These are phyloP conservation scores for Millerago galiae DNA, from an alignment of 805 yeast species.

Conservation along the genomic window DNA sequence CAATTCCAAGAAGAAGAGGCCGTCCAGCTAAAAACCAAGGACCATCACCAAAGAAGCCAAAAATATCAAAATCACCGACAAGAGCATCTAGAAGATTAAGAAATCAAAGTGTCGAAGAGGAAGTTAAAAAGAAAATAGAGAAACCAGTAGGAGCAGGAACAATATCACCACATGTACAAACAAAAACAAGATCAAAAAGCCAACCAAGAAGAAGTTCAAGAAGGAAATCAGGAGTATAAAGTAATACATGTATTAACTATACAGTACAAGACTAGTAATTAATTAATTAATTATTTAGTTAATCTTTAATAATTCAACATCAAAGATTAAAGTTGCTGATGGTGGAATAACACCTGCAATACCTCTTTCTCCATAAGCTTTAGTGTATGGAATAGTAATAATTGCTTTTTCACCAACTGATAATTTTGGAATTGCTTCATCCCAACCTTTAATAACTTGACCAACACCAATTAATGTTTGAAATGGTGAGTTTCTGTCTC, in stretches of 20 bases:
- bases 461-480: conserved; percentile 93
- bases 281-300: conserved; percentile 23
- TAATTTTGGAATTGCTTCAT: conserved; percentile 85
- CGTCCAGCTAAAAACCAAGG: conserved; percentile 2
- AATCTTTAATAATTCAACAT: conserved; percentile 60
- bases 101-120: conserved; percentile 11
- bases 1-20: conserved; percentile 2
- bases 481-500: conserved; percentile 94
- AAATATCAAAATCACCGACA: background rate
- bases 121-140: background rate
- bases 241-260: background rate
- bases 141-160: background rate
- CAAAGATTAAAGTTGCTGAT: conserved; percentile 85
- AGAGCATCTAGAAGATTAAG: conserved; percentile 4
- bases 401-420: conserved; percentile 91
- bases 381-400: conserved; percentile 85
- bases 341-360: conserved; percentile 97
- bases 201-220: conserved; percentile 15
- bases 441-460: conserved; percentile 97
- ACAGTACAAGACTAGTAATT: too few species aligned
- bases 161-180: background rate
- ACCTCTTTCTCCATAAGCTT: conserved; percentile 92
- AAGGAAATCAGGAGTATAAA: conserved; percentile 1
- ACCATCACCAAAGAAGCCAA: conserved; percentile 2
- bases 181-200: conserved; percentile 9